Conservation (phyloP, 768 basidiomycete species). For the Jaapia argillacea region DNA sequence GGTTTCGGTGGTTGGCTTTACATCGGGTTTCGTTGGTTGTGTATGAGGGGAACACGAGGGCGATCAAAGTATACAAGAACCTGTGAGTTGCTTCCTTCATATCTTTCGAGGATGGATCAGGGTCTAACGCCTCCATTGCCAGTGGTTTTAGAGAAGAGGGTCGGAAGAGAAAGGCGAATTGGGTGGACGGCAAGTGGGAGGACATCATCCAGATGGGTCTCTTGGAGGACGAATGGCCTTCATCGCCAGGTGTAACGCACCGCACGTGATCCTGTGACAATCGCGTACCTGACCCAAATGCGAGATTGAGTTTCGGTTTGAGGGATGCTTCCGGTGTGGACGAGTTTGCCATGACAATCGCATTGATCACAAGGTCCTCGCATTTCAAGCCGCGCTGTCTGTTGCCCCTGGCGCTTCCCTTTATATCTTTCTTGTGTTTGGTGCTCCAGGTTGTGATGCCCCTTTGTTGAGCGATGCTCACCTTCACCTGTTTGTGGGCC, state of each 20-base stretch:
- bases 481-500: too few species aligned
- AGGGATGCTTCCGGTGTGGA: too few species aligned
- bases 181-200: conserved; percentile 17
- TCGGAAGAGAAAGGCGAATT: conserved; percentile 13
- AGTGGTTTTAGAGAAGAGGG: conserved; percentile 32
- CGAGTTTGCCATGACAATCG: too few species aligned
- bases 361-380: too few species aligned
- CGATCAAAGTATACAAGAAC: conserved; percentile 18
- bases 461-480: too few species aligned
- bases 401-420: neutral
- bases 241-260: too few species aligned
- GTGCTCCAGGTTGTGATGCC: neutral
- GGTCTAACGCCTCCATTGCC: neutral
- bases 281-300: too few species aligned
- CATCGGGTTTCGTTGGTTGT: conserved; percentile 21
- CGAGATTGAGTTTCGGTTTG: too few species aligned
- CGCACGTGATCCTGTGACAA: too few species aligned
- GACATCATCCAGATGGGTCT: conserved; percentile 18
- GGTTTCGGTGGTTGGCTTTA: conserved; percentile 14
- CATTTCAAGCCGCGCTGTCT: too few species aligned
- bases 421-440: neutral
- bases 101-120: neutral
- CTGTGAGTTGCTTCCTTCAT: conserved; percentile 14
- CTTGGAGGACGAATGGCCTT: conserved; percentile 15
- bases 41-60: conserved; percentile 9